Evolutionary conservation across 768 basidiomycete species (phyloP).

Genomic region (Tylopilus vinaceipallidus): DNA sequence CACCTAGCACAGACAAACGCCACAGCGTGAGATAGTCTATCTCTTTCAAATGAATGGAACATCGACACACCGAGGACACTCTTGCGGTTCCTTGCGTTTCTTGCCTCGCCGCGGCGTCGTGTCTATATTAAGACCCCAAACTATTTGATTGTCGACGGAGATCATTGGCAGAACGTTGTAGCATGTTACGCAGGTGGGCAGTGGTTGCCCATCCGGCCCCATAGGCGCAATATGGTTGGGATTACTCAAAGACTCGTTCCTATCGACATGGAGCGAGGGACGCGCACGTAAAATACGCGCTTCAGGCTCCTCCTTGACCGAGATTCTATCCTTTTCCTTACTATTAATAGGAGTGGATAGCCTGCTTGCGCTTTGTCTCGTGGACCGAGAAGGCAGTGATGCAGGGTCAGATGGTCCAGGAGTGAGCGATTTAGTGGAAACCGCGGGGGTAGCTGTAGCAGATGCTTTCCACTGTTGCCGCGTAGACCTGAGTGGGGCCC

Average conservation of each 20-base stretch:
- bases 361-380: slow-evolving; percentile 31
- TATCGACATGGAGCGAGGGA: slow-evolving; percentile 36
- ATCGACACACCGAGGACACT: slow-evolving; percentile 66
- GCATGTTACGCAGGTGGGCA: slow-evolving; percentile 74
- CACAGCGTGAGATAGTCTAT: slow-evolving; percentile 12
- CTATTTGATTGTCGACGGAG: slow-evolving; percentile 68
- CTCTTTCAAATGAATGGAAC: slow-evolving; percentile 23
- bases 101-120: slow-evolving; percentile 42
- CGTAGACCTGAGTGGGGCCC: slow-evolving; percentile 49
- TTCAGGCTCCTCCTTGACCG: slow-evolving; percentile 50
- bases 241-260: slow-evolving; percentile 38
- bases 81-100: slow-evolving; percentile 61
- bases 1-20: slow-evolving; percentile 46
- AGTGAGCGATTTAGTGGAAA: slow-evolving; percentile 42
- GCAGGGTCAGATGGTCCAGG: slow-evolving; percentile 29
- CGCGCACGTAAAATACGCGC: slow-evolving; percentile 50
- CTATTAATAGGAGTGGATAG: slow-evolving; percentile 29
- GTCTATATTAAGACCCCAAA: slow-evolving; percentile 66
- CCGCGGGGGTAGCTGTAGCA: slow-evolving; percentile 42
- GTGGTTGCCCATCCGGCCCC: slow-evolving; percentile 62
- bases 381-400: slow-evolving; percentile 28
- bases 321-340: slow-evolving; percentile 40
- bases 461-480: slow-evolving; percentile 54
- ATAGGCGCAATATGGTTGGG: slow-evolving; percentile 44
- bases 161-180: slow-evolving; percentile 72